Conservation (phyloP, 768 basidiomycete genomes). For the Coprinopsis strossmayeri region DNA sequence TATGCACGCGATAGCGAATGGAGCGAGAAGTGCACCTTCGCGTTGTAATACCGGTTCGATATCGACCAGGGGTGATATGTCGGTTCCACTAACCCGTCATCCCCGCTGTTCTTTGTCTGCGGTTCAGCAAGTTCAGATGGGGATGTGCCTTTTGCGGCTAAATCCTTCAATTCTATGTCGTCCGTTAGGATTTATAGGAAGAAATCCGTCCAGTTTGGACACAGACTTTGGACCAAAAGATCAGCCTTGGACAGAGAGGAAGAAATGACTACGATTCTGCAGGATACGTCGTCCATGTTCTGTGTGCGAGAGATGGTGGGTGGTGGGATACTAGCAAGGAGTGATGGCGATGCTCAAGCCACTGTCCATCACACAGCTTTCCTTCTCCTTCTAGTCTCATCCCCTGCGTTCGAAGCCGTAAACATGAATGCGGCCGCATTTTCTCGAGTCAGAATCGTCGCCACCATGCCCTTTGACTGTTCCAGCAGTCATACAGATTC, state of each 20-base stretch:
- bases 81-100: neutral
- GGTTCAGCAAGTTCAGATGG: too few relatives aligned
- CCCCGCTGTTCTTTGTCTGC: neutral
- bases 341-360: too few relatives aligned
- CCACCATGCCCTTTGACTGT: too few relatives aligned
- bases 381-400: too few relatives aligned
- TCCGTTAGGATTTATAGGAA: neutral
- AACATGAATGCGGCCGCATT: too few relatives aligned
- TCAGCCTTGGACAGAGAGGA: constrained; percentile 4
- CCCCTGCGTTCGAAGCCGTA: too few relatives aligned
- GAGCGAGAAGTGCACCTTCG: constrained; percentile 62
- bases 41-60: constrained; percentile 75
- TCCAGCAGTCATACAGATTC: too few relatives aligned
- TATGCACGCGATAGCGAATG: constrained; percentile 39
- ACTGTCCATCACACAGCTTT: too few relatives aligned
- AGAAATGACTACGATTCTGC: constrained; percentile 9
- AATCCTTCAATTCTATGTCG: neutral
- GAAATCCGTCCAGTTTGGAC: neutral
- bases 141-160: neutral
- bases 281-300: constrained; percentile 7
- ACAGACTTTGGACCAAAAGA: constrained; percentile 6
- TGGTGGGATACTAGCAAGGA: too few relatives aligned
- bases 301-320: neutral
- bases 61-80: constrained; percentile 57
- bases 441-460: too few relatives aligned